Conservation (phyloP, 208 protist species). For the Phytomonas francai region DNA sequence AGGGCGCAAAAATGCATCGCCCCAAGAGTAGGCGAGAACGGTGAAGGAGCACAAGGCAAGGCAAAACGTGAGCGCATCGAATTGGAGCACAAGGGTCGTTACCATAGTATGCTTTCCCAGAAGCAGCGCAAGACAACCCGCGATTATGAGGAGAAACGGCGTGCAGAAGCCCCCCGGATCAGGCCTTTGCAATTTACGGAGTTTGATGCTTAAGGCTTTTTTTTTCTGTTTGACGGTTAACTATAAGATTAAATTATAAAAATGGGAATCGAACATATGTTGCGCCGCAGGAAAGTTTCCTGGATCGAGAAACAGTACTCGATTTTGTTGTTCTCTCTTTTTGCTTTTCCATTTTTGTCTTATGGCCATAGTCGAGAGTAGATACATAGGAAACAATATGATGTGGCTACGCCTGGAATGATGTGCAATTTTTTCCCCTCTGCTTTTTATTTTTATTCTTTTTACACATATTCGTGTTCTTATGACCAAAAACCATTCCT, state of each 20-base stretch:
- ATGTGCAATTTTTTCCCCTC: not conserved
- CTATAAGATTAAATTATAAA: not conserved
- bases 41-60: slow-evolving; percentile 8
- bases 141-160: slow-evolving; percentile 66
- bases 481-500: not conserved
- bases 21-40: slow-evolving; percentile 11
- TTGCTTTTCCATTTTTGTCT: slow-evolving; percentile 7
- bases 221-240: not conserved
- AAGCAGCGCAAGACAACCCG: slow-evolving; percentile 77
- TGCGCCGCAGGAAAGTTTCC: not conserved
- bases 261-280: not conserved
- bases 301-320: not conserved
- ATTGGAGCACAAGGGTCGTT: slow-evolving; percentile 62
- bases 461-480: not conserved
- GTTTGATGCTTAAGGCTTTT: slow-evolving; percentile 52
- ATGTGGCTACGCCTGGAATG: not conserved
- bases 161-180: slow-evolving; percentile 38
- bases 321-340: not conserved
- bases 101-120: slow-evolving; percentile 65
- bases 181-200: slow-evolving; percentile 69
- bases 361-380: not conserved
- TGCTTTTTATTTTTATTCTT: not conserved
- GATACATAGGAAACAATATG: not conserved
- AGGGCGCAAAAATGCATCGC: slow-evolving; percentile 45
- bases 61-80: slow-evolving; percentile 59